These are phyloP conservation scores for Alternaria gaisen DNA, from an alignment of 2,329 filamentous ascomycete genomes.

Conservation along the genomic window DNA sequence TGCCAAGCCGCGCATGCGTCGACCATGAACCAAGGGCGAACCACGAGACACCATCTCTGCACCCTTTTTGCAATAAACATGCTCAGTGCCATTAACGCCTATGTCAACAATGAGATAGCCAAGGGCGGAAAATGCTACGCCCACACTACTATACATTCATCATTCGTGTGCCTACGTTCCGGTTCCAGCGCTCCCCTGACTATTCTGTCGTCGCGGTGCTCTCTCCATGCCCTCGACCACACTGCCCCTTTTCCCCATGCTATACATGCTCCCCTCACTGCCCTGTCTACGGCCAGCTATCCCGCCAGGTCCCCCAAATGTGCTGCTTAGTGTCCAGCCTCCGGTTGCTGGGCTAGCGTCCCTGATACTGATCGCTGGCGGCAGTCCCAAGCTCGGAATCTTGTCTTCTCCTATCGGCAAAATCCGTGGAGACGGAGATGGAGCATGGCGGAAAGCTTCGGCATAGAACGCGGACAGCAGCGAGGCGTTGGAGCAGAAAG, in stretches of 20 bases:
- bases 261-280: constrained; percentile 37
- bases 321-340: constrained; percentile 39
- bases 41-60: no score
- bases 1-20: background rate
- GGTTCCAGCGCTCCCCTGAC: constrained; percentile 34
- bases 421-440: constrained; percentile 53
- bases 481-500: constrained; percentile 54
- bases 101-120: background rate
- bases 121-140: no score
- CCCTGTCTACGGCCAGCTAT: constrained; percentile 44
- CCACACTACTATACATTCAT: background rate
- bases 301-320: constrained; percentile 28
- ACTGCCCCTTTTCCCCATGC: constrained; percentile 32
- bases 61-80: no score
- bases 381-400: constrained; percentile 55
- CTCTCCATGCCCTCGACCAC: constrained; percentile 29
- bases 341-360: constrained; percentile 44
- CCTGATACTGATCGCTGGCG: constrained; percentile 51
- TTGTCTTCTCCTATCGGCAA: constrained; percentile 48
- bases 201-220: constrained; percentile 30
- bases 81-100: no score
- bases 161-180: background rate
- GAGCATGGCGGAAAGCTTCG: constrained; percentile 46
- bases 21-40: no score
- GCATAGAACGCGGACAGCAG: constrained; percentile 56